Base-by-base conservation (phyloP, 176 grass and related monocot genomes). In the Oryza meyeriana region DNA sequence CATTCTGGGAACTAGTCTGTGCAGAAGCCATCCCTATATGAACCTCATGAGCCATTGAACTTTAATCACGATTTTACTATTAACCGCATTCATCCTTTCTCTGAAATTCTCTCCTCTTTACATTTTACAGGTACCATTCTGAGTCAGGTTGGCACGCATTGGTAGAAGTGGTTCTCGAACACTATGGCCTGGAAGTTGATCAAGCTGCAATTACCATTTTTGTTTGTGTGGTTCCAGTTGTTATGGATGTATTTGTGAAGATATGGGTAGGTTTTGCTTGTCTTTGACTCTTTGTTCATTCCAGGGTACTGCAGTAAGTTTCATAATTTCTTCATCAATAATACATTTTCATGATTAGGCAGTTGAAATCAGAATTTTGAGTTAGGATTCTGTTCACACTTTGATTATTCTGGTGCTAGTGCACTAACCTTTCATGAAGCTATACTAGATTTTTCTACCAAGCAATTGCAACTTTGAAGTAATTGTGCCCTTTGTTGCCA, bases 111-210 rank as follows among this genome's bases (percentile, higher is more conserved):
- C 18, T 32, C 12, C 6, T 36, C 3, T 6, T 33, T 33, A 2
- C 3, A 36, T 76, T 66, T 85, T 71, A 26, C 78, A 97, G 94
- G 79, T 98, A 98, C 68, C 90, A 97, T 90, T 97, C 94, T 17
- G 88, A 91, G 64, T 78, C 86, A 70, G 92, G 92, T 45, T 98
- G 95, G 95, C 90, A 94, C 48, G 81, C 81, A 65, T 77, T 93
- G 69, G 74, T 87, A 79, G 86, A 98, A 72, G 82, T 91, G 33
- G 71, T 98, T 87, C 82, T 98, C 38, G 92, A 94, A 38, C 92
- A 91, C 58, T 98, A 94, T 39, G 92, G 92, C 28, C 66, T 98
- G 86, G 95, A 98, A 90, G 69, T 80, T 17, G 82, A 98, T 83
- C 55, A 91, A 91, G 92, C 92, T 65, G 88, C 82, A 66, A 77